Conservation (phyloP, 805 yeast species). For the Teunomyces panamensis region DNA sequence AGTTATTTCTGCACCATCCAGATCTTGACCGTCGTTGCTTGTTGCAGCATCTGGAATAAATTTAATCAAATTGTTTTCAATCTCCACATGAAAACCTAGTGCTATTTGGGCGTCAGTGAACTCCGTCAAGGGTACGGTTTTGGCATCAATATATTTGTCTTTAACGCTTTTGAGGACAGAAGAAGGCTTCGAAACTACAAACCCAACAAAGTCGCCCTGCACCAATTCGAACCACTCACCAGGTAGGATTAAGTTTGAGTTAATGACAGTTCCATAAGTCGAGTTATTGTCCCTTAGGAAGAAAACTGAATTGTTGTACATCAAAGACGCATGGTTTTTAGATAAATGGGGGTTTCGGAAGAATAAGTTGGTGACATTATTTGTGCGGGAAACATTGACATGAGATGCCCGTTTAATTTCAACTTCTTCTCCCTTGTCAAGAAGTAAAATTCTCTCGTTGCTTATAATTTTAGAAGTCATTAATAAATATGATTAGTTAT, state of each 20-base stretch:
- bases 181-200: conserved; percentile 33
- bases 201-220: conserved; percentile 31
- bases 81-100: conserved; percentile 16
- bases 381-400: conserved; percentile 23
- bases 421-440: conserved; percentile 14
- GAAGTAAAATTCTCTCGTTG: conserved; percentile 10
- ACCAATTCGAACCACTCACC: conserved; percentile 12
- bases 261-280: conserved; percentile 39
- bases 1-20: conserved; percentile 4
- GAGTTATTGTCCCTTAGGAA: conserved; percentile 29
- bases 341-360: conserved; percentile 36
- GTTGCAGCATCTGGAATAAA: conserved; percentile 12
- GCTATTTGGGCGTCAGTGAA: conserved; percentile 22
- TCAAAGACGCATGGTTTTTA: conserved; percentile 33
- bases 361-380: conserved; percentile 27
- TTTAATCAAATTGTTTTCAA: conserved; percentile 11
- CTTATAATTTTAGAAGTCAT: conserved; percentile 1
- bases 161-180: conserved; percentile 13
- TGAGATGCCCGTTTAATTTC: conserved; percentile 28
- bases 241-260: conserved; percentile 24
- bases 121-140: conserved; percentile 16
- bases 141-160: conserved; percentile 10
- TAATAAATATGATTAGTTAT: neutral
- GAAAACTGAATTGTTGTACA: conserved; percentile 16
- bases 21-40: conserved; percentile 7